Conservation (phyloP, 2,329 filamentous ascomycete genomes). For the Hawksworthiomyces lignivorus region DNA sequence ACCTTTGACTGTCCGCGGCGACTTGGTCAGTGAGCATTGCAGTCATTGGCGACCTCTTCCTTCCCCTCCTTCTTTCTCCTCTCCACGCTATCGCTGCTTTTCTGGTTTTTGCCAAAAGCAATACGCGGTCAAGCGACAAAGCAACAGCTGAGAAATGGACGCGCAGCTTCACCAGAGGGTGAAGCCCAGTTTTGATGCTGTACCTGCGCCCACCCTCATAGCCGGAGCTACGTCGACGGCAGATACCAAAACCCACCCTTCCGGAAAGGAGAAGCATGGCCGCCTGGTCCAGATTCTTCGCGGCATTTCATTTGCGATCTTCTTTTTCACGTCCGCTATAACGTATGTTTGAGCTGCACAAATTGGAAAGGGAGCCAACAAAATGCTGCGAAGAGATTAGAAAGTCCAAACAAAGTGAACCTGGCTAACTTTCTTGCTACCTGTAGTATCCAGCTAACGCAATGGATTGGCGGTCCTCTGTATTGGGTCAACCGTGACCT, state of each 20-base stretch:
- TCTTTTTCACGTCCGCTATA: slow-evolving; percentile 42
- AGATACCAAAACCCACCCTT: slow-evolving; percentile 35
- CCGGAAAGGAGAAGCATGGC: slow-evolving; percentile 47
- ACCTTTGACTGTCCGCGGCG: too few species aligned
- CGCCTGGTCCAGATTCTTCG: slow-evolving; percentile 42
- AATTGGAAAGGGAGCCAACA: too few species aligned
- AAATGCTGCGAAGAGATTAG: not conserved
- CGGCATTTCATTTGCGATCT: slow-evolving; percentile 42
- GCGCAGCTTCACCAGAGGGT: slow-evolving; percentile 29
- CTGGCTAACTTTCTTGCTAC: slow-evolving; percentile 12
- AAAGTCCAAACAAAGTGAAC: slow-evolving; percentile 1
- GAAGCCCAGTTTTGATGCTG: slow-evolving; percentile 12
- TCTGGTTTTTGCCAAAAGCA: too few species aligned
- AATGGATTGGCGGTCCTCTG: slow-evolving; percentile 67
- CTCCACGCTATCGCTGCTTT: too few species aligned
- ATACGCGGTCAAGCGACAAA: too few species aligned
- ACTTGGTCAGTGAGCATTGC: too few species aligned
- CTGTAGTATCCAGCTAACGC: slow-evolving; percentile 57
- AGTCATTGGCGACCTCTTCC: too few species aligned
- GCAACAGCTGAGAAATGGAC: slow-evolving; percentile 22
- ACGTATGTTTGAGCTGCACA: slow-evolving; percentile 42
- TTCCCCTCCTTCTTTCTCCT: too few species aligned
- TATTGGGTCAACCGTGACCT: slow-evolving; percentile 69
- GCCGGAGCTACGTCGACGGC: slow-evolving; percentile 14
- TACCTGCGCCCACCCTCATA: slow-evolving; percentile 24